Conservation (phyloP, 768 basidiomycete genomes). For the Amanita pallidorosea region DNA sequence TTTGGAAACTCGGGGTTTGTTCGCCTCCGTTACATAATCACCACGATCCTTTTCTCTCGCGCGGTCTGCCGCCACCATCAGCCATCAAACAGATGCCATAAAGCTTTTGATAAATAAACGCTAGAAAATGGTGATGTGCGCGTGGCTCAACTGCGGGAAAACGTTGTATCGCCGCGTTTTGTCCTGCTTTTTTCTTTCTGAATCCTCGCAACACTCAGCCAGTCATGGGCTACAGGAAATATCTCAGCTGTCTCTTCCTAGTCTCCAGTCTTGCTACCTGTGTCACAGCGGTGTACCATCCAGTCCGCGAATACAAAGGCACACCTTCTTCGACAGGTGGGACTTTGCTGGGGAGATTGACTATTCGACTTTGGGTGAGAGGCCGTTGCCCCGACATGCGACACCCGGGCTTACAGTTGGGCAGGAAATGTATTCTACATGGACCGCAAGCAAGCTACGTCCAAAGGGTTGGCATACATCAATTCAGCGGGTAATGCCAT, state of each 20-base stretch:
- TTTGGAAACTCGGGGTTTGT: too few species aligned
- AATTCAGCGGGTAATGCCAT: conserved; percentile 54
- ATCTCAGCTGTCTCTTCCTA: background rate
- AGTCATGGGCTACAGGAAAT: background rate
- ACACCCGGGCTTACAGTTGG: background rate
- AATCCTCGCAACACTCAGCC: background rate
- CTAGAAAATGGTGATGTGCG: too few species aligned
- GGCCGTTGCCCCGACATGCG: background rate
- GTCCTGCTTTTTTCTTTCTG: background rate
- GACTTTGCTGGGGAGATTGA: conserved; percentile 36
- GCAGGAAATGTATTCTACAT: conserved; percentile 29
- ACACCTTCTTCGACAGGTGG: conserved; percentile 45
- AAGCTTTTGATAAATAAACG: too few species aligned
- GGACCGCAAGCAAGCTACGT: conserved; percentile 31
- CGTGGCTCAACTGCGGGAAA: background rate
- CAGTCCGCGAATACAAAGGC: conserved; percentile 36
- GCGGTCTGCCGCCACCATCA: too few species aligned
- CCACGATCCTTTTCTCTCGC: too few species aligned
- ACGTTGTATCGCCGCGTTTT: background rate
- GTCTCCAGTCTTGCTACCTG: conserved; percentile 6
- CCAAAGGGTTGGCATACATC: conserved; percentile 47
- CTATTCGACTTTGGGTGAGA: conserved; percentile 31
- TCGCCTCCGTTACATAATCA: too few species aligned
- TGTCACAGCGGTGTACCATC: conserved; percentile 18
- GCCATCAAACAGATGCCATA: too few species aligned